These are phyloP conservation scores for Immersiporthe knoxdaviesiana DNA, from an alignment of 2,329 filamentous ascomycete species.

Conservation along the genomic window DNA sequence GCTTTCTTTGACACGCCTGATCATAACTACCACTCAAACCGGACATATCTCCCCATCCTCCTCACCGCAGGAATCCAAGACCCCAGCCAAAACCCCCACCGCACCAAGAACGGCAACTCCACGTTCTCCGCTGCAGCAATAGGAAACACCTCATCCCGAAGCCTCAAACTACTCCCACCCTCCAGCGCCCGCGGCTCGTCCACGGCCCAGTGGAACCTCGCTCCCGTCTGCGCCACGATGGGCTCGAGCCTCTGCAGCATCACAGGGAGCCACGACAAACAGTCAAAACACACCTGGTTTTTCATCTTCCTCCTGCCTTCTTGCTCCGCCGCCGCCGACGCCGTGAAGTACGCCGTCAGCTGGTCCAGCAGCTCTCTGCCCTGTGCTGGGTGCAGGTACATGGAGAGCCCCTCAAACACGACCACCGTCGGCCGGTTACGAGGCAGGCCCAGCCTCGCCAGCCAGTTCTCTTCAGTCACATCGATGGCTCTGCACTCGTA, in stretches of 20 bases:
- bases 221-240: constrained; percentile 20
- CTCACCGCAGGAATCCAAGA: constrained; percentile 21
- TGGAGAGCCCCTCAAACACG: constrained; percentile 28
- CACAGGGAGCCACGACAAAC: constrained; percentile 13
- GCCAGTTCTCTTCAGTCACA: constrained; percentile 27
- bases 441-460: constrained; percentile 12
- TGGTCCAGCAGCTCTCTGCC: constrained; percentile 16
- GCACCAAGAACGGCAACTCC: not conserved
- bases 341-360: constrained; percentile 21
- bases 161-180: not conserved
- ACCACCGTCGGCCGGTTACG: constrained; percentile 22
- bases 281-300: constrained; percentile 28
- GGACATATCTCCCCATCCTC: constrained; percentile 7
- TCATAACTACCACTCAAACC: constrained; percentile 23
- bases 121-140: constrained; percentile 11
- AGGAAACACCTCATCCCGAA: constrained; percentile 14
- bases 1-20: too few relatives aligned
- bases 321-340: not conserved
- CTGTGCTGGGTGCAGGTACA: constrained; percentile 26
- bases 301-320: too few relatives aligned
- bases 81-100: constrained; percentile 10
- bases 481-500: constrained; percentile 22
- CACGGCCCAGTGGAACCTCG: constrained; percentile 19
- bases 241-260: constrained; percentile 20
- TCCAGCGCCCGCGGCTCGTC: constrained; percentile 23